A percentile compares a stretch with the other conserved stretches of the same genome.
These are phyloP conservation scores for Backusella sp. DNA, from an alignment of 192 early-diverging fungal genomes.

Conservation along the genomic window DNA sequence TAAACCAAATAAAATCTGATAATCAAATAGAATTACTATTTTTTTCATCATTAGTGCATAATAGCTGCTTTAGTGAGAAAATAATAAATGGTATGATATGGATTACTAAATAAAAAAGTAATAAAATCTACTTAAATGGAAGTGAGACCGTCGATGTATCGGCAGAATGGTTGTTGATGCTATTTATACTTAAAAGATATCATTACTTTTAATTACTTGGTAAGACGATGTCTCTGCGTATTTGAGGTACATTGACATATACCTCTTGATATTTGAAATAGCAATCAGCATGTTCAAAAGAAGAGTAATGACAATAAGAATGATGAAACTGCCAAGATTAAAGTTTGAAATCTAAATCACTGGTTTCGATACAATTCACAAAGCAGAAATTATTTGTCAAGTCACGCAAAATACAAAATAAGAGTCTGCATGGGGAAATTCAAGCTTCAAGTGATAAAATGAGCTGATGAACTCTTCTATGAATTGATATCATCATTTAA, in stretches of 20 bases:
- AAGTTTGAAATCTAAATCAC: background rate
- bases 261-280: background rate
- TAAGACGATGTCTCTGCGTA: background rate
- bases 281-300: background rate
- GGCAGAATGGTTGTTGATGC: background rate
- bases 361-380: background rate
- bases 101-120: background rate
- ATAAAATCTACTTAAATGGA: background rate
- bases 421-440: no score
- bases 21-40: background rate
- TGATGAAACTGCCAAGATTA: background rate
- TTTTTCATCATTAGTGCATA: background rate
- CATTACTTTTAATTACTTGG: background rate
- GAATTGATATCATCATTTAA: no score
- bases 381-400: background rate
- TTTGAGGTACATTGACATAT: background rate
- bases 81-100: background rate
- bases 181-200: background rate
- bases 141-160: background rate
- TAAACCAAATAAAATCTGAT: background rate
- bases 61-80: no score
- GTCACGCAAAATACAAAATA: background rate
- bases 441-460: no score
- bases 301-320: background rate
- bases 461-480: no score